Conservation (phyloP, 176 grass and related monocot species). For the Saccharum officinarum region DNA sequence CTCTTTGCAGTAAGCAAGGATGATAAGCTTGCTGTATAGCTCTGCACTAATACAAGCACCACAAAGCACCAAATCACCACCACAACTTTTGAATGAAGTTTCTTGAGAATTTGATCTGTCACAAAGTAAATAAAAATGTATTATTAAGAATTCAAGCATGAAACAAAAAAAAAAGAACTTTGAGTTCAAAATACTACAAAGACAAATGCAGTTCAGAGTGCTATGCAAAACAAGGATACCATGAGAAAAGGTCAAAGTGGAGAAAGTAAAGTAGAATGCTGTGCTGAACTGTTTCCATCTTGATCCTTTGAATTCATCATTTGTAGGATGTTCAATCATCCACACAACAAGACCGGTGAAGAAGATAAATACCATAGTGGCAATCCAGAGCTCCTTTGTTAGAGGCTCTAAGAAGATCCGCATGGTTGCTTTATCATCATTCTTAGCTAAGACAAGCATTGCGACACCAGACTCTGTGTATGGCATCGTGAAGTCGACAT, state of each 20-base stretch:
- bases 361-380: slow-evolving; percentile 29
- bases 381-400: slow-evolving; percentile 42
- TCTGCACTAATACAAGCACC: slow-evolving; percentile 51
- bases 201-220: background rate
- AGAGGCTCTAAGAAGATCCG: slow-evolving; percentile 63
- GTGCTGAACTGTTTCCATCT: slow-evolving; percentile 35
- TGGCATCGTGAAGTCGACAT: slow-evolving; percentile 60
- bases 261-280: slow-evolving; percentile 61
- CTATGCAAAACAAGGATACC: slow-evolving; percentile 29
- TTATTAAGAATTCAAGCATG: background rate
- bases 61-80: slow-evolving; percentile 68
- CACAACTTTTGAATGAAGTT: slow-evolving; percentile 42
- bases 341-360: slow-evolving; percentile 41
- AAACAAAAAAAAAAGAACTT: background rate
- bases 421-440: background rate
- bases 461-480: slow-evolving; percentile 47
- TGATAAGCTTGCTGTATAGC: slow-evolving; percentile 68
- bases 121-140: background rate
- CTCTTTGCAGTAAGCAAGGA: slow-evolving; percentile 59
- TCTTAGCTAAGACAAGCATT: slow-evolving; percentile 39
- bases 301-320: background rate
- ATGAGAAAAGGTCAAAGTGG: slow-evolving; percentile 54
- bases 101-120: slow-evolving; percentile 19
- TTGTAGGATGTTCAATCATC: slow-evolving; percentile 24
- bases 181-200: background rate